Evolutionary conservation across 192 early-diverging fungal species (phyloP).

Genomic region (Rhizophagus sp.): DNA sequence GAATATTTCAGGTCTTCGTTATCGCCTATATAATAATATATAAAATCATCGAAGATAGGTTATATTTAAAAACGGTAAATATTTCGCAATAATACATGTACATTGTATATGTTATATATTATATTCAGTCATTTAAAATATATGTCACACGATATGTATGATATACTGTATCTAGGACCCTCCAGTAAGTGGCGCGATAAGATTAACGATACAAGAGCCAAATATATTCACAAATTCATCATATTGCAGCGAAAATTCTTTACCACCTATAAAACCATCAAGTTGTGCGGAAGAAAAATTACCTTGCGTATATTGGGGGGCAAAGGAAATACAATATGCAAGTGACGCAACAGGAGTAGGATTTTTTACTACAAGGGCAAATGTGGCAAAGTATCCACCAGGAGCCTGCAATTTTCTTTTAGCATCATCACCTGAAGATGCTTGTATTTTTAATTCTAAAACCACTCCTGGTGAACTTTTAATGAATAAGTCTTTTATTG

Average conservation of each 20-base stretch:
- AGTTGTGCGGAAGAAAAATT: slow-evolving; percentile 2
- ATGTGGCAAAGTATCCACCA: slow-evolving; percentile 30
- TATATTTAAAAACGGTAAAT: slow-evolving; percentile 25
- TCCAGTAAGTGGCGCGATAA: slow-evolving; percentile 20
- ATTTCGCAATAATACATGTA: too few relatives aligned
- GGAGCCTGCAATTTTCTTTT: slow-evolving; percentile 35
- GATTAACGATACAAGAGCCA: slow-evolving; percentile 16
- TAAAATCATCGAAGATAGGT: neutral
- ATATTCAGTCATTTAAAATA: too few relatives aligned
- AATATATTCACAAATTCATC: too few relatives aligned
- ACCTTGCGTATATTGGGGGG: slow-evolving; percentile 20
- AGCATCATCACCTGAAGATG: neutral
- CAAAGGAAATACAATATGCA: slow-evolving; percentile 25
- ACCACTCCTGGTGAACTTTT: slow-evolving; percentile 8
- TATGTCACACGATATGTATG: neutral
- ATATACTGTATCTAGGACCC: slow-evolving; percentile 19
- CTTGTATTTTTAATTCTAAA: slow-evolving; percentile 32
- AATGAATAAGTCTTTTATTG: slow-evolving; percentile 35
- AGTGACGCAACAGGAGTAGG: slow-evolving; percentile 32
- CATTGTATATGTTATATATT: too few relatives aligned
- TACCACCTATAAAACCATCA: neutral
- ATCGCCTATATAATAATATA: slow-evolving; percentile 1
- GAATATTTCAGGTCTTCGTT: neutral
- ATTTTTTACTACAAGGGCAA: slow-evolving; percentile 39
- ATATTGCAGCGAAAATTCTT: too few relatives aligned